Evolutionary conservation across 257 asterid species (phyloP), one percentile per base, ranked within the genome.

Genomic region (Datura wrightii): DNA sequence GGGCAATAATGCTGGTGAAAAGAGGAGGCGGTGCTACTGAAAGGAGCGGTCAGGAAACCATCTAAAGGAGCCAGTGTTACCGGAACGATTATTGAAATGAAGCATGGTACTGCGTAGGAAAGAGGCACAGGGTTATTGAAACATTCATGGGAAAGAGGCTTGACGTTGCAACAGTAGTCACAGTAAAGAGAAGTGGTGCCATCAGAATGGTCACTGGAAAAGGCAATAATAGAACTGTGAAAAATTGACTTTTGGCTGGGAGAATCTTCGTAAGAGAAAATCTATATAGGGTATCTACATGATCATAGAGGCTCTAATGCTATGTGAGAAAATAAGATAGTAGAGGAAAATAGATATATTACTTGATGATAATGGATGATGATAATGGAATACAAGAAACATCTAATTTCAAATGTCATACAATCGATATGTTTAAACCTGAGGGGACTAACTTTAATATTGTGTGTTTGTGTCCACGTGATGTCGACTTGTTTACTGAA

Each of bases 221-320:
- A 74, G 81, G 81, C 60, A 50, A 50, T 50, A 24, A 62, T 13
- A 50, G 44, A 31, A 76, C 82, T 76, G 56, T 31, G 59, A 76
- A 31, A 50, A 48, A 31, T 14, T 76, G 59, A 46, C 56, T 72
- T 46, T 0, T 19, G 81, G 24, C 56, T 48, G 42, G 81, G 16
- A 4, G 37, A 42, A 10, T 71, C 55, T 71, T 18, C 0, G 34
- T 42, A 71, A 44, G 56, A 44, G 18, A 15, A 39, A 69, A 41
- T 8, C 9, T 44, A 44, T 10, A 42, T 44, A n/a, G 56, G 8
- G 9, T n/a, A 46, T 71, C 46, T 34, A 14, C 82, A 50, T 48
- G 81, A 76, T 48, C 81, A 48, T 76, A 31, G 62, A 76, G 2
- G 82, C 82, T 76, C 44, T 74, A 76, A 76, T 76, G 63, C 63